Evolutionary conservation across 768 basidiomycete genomes (phyloP).

Genomic region (Xerocomellus dryophilus): DNA sequence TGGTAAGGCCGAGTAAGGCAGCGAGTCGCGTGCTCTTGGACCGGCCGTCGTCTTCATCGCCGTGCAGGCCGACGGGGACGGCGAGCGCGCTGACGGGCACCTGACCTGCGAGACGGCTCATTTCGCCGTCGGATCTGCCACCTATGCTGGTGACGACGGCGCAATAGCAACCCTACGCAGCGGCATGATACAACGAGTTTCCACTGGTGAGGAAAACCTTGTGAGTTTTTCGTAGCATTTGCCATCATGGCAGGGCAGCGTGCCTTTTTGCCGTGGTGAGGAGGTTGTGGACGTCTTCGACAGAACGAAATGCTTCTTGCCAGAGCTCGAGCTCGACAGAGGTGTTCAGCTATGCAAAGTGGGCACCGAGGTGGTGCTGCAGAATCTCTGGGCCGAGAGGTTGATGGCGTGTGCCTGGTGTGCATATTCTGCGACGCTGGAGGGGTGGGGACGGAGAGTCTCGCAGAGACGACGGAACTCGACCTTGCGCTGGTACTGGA

Average conservation of each 20-base stretch:
- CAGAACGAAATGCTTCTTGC: constrained; percentile 98
- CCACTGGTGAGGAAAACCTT: constrained; percentile 93
- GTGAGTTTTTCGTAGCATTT: constrained; percentile 97
- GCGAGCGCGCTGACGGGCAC: constrained; percentile 91
- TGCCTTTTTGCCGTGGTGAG: constrained; percentile 92
- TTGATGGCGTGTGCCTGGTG: constrained; percentile 94
- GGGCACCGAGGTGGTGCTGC: constrained; percentile 93
- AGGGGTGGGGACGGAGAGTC: constrained; percentile 89
- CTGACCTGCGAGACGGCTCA: constrained; percentile 79
- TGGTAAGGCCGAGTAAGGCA: constrained; percentile 77
- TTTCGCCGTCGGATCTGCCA: constrained; percentile 76
- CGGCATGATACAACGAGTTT: constrained; percentile 93
- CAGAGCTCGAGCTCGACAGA: constrained; percentile 97
- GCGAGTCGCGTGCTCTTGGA: constrained; percentile 75
- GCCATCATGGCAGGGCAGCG: constrained; percentile 97
- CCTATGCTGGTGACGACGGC: constrained; percentile 67
- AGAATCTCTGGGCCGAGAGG: constrained; percentile 90
- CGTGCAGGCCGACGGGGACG: constrained; percentile 75
- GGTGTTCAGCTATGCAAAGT: constrained; percentile 93
- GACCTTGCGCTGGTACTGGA: constrained; percentile 89
- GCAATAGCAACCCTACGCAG: constrained; percentile 89
- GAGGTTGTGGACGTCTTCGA: constrained; percentile 96
- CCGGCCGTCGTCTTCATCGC: constrained; percentile 50
- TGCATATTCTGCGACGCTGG: constrained; percentile 92
- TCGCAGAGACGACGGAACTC: constrained; percentile 97